Conservation (phyloP, 1,284 basidiomycete genomes). For the Hemileia vastatrix region DNA sequence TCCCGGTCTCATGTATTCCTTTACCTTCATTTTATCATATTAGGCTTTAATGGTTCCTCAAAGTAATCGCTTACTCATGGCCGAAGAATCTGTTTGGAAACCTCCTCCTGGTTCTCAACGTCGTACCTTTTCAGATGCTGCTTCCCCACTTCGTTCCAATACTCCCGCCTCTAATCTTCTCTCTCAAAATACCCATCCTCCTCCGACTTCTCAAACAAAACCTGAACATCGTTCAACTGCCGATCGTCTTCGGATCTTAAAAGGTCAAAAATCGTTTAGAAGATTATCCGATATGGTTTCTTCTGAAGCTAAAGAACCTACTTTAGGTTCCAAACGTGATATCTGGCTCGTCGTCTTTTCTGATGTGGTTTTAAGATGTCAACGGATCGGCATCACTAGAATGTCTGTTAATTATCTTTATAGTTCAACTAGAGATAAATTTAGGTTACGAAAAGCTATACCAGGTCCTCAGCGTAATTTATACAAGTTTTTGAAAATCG, state of each 20-base stretch:
- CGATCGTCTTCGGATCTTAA: slow-evolving; percentile 21
- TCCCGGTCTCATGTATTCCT: not conserved
- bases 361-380: slow-evolving; percentile 85
- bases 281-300: slow-evolving; percentile 35
- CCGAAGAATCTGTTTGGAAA: slow-evolving; percentile 55
- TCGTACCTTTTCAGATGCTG: slow-evolving; percentile 15
- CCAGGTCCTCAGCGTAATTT: slow-evolving; percentile 20
- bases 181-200: too few species aligned
- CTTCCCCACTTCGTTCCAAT: not conserved
- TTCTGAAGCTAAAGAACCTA: slow-evolving; percentile 26
- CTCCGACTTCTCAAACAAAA: not conserved
- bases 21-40: not conserved
- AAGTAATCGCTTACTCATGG: slow-evolving; percentile 71
- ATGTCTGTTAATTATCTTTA: slow-evolving; percentile 53
- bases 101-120: slow-evolving; percentile 16
- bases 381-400: slow-evolving; percentile 76
- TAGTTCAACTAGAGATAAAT: slow-evolving; percentile 8
- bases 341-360: slow-evolving; percentile 91
- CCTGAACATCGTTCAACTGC: slow-evolving; percentile 8
- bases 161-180: not conserved
- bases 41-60: slow-evolving; percentile 69
- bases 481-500: slow-evolving; percentile 21
- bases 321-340: slow-evolving; percentile 54
- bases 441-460: slow-evolving; percentile 1
- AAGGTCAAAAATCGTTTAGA: slow-evolving; percentile 30